These are phyloP conservation scores for Thalassiosira exigua DNA, from an alignment of 352 stramenopile genomes.

Conservation along the genomic window DNA sequence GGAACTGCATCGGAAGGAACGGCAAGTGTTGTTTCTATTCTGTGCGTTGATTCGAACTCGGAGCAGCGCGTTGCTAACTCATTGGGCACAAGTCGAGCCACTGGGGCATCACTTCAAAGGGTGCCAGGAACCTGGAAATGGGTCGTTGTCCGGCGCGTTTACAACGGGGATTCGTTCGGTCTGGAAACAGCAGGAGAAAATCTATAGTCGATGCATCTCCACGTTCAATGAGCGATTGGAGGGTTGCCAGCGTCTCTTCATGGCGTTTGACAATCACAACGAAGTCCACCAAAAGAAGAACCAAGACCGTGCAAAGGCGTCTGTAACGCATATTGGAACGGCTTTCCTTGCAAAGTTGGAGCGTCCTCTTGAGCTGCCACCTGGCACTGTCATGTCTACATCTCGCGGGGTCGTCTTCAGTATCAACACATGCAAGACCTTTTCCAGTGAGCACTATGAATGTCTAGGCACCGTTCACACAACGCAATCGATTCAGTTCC, in stretches of 20 bases:
- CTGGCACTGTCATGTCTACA: slow-evolving; percentile 2
- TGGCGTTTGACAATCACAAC: slow-evolving; percentile 3
- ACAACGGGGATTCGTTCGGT: neutral
- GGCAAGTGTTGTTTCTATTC: neutral
- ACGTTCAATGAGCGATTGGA: slow-evolving; percentile 15
- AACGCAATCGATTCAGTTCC: neutral
- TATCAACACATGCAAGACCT: too few species aligned
- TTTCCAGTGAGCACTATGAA: neutral
- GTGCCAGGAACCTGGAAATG: neutral
- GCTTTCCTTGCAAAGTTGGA: neutral
- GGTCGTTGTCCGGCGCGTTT: neutral
- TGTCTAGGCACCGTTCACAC: neutral
- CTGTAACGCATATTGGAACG: slow-evolving; percentile 8
- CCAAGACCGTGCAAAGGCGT: slow-evolving; percentile 3
- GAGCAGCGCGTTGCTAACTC: neutral
- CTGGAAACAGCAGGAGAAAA: neutral
- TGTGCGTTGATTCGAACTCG: neutral
- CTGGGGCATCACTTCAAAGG: neutral
- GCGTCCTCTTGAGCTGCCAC: neutral
- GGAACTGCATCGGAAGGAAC: neutral
- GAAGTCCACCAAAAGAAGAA: slow-evolving; percentile 4
- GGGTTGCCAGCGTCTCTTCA: too few species aligned
- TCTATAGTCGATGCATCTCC: neutral
- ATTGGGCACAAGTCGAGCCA: neutral
- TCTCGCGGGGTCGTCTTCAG: neutral